phyloP scores from a whole-genome alignment of 371 early-diverging fungal genomes.

The Circinella umbellata region DNA sequence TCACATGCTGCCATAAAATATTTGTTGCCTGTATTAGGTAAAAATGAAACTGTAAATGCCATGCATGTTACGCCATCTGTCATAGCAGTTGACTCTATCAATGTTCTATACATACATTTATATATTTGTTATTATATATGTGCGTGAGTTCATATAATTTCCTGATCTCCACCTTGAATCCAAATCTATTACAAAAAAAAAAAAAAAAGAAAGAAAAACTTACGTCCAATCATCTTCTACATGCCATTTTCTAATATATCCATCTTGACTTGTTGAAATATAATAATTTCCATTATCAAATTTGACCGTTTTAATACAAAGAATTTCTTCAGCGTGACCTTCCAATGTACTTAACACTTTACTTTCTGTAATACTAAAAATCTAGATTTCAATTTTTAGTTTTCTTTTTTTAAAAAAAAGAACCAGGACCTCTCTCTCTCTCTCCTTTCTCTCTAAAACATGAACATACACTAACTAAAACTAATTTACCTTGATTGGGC shows the following conservation, averaged over 20 bases:
- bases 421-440: not conserved
- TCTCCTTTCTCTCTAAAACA: not conserved
- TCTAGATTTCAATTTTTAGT: slow-evolving; percentile 25
- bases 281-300: slow-evolving; percentile 80
- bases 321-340: slow-evolving; percentile 87
- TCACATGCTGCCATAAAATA: slow-evolving; percentile 91
- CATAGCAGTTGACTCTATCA: slow-evolving; percentile 65
- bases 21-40: slow-evolving; percentile 90
- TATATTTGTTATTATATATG: no score
- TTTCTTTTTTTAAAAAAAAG: no score
- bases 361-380: slow-evolving; percentile 78
- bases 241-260: slow-evolving; percentile 88
- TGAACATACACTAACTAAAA: not conserved
- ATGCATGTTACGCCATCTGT: slow-evolving; percentile 90
- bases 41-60: slow-evolving; percentile 92
- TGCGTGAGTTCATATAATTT: not conserved
- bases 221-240: slow-evolving; percentile 78
- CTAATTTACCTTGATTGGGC: slow-evolving; percentile 74
- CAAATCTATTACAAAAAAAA: not conserved
- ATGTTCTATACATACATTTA: slow-evolving; percentile 34
- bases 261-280: slow-evolving; percentile 91
- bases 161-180: not conserved
- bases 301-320: slow-evolving; percentile 76
- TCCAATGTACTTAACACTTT: slow-evolving; percentile 71
- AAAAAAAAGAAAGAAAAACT: not conserved